Percentiles rank a stretch among this genome's conserved stretches.
These are phyloP conservation scores for Cadophora luteo-olivacea DNA, from an alignment of 2,329 filamentous ascomycete genomes.

Conservation along the genomic window DNA sequence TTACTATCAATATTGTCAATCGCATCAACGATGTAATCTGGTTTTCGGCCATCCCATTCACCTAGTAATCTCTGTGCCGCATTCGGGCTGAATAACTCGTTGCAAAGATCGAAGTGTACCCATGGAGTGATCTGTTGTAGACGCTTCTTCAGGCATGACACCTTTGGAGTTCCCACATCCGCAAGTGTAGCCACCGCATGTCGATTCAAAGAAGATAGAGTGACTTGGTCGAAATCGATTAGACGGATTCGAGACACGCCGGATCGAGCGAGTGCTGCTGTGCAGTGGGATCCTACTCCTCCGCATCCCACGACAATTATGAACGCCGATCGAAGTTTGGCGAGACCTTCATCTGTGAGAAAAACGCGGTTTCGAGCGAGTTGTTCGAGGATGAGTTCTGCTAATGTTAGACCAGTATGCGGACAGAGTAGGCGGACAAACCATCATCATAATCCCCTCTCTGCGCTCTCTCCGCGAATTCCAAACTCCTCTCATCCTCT, in stretches of 20 bases:
- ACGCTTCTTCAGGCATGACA: constrained; percentile 79
- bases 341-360: constrained; percentile 80
- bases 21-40: constrained; percentile 92
- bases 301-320: constrained; percentile 92
- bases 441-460: constrained; percentile 68
- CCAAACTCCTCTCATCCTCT: constrained; percentile 66
- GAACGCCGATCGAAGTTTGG: constrained; percentile 80
- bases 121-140: constrained; percentile 89
- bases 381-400: constrained; percentile 91
- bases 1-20: constrained; percentile 99
- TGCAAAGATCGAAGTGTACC: constrained; percentile 85
- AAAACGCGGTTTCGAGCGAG: constrained; percentile 93
- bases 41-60: constrained; percentile 70
- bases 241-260: constrained; percentile 88
- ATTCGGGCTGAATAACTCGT: constrained; percentile 78
- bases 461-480: constrained; percentile 64
- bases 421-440: constrained; percentile 24
- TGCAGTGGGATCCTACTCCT: constrained; percentile 92
- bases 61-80: constrained; percentile 72
- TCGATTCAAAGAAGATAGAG: constrained; percentile 90
- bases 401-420: constrained; percentile 6
- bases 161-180: constrained; percentile 93
- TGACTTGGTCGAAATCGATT: constrained; percentile 98
- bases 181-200: constrained; percentile 93
- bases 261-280: constrained; percentile 84